Evolutionary conservation across 495 filamentous ascomycete genomes (phyloP).

Genomic region (Aspergillus bertholletiae): DNA sequence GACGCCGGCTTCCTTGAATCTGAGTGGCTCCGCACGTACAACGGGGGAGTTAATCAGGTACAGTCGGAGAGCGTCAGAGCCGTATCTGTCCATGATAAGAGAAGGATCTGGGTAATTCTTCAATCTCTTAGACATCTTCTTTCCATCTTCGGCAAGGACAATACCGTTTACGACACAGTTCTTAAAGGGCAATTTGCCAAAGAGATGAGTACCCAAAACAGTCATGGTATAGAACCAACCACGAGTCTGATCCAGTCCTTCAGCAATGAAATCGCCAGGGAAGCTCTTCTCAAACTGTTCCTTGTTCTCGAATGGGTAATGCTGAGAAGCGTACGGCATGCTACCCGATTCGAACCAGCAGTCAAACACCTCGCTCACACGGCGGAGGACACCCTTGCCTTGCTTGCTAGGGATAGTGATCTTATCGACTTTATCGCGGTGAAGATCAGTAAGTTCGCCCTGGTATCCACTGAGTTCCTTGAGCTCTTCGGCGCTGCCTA

Average conservation of each 20-base stretch:
- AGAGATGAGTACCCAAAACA: conserved; percentile 88
- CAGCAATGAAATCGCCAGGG: conserved; percentile 95
- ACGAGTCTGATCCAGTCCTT: conserved; percentile 90
- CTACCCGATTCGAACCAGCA: conserved; percentile 95
- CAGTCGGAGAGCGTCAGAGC: conserved; percentile 88
- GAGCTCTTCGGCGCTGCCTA: conserved; percentile 83
- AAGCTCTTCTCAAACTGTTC: conserved; percentile 79
- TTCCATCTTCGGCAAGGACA: conserved; percentile 91
- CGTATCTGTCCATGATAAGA: conserved; percentile 82
- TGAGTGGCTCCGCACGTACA: conserved; percentile 84
- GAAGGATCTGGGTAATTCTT: conserved; percentile 96
- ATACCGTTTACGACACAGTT: conserved; percentile 98
- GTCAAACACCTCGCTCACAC: conserved; percentile 92
- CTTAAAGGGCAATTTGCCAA: conserved; percentile 85
- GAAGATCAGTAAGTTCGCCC: conserved; percentile 84
- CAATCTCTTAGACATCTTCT: conserved; percentile 98
- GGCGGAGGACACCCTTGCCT: conserved; percentile 79
- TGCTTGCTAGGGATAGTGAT: conserved; percentile 94
- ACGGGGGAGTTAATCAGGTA: conserved; percentile 98
- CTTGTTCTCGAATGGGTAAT: conserved; percentile 93
- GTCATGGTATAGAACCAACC: conserved; percentile 97
- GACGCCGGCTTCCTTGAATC: conserved; percentile 90
- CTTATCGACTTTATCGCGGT: conserved; percentile 90
- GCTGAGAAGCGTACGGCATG: conserved; percentile 92
- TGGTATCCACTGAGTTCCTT: conserved; percentile 81